Evolutionary conservation across 768 basidiomycete species (phyloP).

Genomic region (Tricholoma furcatifolium): DNA sequence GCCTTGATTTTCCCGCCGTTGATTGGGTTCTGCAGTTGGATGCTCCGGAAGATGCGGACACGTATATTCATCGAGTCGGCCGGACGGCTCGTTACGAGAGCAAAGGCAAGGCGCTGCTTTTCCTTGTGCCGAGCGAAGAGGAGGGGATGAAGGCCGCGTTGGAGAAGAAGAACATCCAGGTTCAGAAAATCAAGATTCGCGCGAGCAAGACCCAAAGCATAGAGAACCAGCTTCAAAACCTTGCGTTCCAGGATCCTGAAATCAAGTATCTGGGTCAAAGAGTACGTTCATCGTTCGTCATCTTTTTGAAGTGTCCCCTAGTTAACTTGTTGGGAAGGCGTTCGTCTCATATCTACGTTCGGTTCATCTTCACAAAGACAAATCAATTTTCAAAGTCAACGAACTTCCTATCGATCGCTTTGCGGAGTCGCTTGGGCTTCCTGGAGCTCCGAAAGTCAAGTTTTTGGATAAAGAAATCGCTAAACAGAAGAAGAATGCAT

Average conservation of each 20-base stretch:
- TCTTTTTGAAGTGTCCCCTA: background rate
- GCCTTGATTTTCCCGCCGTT: conserved; percentile 93
- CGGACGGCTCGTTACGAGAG: conserved; percentile 93
- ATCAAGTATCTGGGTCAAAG: conserved; percentile 96
- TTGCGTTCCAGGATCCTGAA: conserved; percentile 94
- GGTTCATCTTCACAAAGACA: conserved; percentile 90
- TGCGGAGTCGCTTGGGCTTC: conserved; percentile 88
- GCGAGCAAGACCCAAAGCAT: conserved; percentile 84
- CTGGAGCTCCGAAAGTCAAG: conserved; percentile 95
- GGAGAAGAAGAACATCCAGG: conserved; percentile 65
- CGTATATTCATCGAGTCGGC: conserved; percentile 96
- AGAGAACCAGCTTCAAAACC: conserved; percentile 85
- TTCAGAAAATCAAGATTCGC: conserved; percentile 84
- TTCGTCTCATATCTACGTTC: conserved; percentile 96
- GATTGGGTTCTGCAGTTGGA: conserved; percentile 98
- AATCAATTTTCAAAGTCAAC: conserved; percentile 84
- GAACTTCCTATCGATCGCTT: conserved; percentile 81
- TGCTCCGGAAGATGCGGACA: conserved; percentile 95
- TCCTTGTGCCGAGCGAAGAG: conserved; percentile 90
- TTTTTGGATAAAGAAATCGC: conserved; percentile 68
- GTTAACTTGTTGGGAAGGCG: conserved; percentile 49
- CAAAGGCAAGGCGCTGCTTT: conserved; percentile 79
- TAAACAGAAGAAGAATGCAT: conserved; percentile 76
- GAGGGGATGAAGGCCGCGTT: conserved; percentile 81
- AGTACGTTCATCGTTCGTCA: conserved; percentile 43